Evolutionary conservation across 768 basidiomycete species (phyloP).

Genomic region (Boletus eberwhitei): DNA sequence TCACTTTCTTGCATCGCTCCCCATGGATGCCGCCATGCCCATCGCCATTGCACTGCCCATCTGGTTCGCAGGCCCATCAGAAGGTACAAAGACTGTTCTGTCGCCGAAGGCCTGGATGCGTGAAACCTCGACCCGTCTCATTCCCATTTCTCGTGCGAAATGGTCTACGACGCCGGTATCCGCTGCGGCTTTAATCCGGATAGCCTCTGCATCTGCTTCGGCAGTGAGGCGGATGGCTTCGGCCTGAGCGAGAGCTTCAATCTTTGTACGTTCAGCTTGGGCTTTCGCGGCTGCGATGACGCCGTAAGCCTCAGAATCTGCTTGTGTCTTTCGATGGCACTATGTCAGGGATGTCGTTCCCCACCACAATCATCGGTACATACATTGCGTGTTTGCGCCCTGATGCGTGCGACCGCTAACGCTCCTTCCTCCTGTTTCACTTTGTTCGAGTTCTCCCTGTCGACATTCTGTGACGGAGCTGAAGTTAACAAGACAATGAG

Average conservation of each 20-base stretch:
- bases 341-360: constrained; percentile 6
- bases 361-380: constrained; percentile 3
- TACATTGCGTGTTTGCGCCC: constrained; percentile 58
- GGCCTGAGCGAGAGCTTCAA: constrained; percentile 75
- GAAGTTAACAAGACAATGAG: not conserved
- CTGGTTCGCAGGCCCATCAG: constrained; percentile 53
- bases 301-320: constrained; percentile 74
- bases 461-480: constrained; percentile 57
- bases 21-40: constrained; percentile 72
- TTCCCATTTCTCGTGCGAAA: constrained; percentile 76
- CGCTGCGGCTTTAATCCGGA: constrained; percentile 60
- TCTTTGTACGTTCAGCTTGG: constrained; percentile 58
- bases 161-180: constrained; percentile 57
- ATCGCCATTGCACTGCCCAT: constrained; percentile 60
- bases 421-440: constrained; percentile 84
- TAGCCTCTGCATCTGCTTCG: constrained; percentile 70
- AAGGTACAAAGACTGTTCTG: constrained; percentile 68
- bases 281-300: constrained; percentile 74
- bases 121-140: constrained; percentile 61
- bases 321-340: constrained; percentile 45
- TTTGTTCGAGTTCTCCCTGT: constrained; percentile 83
- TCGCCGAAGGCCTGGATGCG: constrained; percentile 64
- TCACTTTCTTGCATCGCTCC: constrained; percentile 28
- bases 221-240: constrained; percentile 74
- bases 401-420: constrained; percentile 73